A percentile compares a stretch with the other conserved stretches of the same genome.
phyloP scores from a whole-genome alignment of 352 stramenopile species.

The Globisporangium rhizosaccharum region DNA sequence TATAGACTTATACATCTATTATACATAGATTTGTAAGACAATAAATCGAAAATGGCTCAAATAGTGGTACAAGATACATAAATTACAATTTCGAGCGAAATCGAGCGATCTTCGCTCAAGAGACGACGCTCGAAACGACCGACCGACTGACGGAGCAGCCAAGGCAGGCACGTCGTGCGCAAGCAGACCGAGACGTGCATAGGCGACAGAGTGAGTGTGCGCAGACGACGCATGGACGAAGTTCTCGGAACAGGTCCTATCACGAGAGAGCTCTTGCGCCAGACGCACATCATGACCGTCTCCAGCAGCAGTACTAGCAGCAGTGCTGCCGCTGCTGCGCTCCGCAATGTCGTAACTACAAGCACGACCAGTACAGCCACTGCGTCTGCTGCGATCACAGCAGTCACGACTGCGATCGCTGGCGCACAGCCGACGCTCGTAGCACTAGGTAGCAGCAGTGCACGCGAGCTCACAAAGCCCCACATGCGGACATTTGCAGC shows the following conservation, averaged over 20 bases:
- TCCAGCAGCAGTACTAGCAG: constrained; percentile 31
- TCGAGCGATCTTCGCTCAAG: no score
- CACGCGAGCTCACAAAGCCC: background rate
- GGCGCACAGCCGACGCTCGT: constrained; percentile 4
- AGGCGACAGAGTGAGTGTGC: background rate
- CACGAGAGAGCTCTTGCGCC: constrained; percentile 11
- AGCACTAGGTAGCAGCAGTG: background rate
- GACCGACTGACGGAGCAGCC: no score
- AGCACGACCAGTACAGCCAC: constrained; percentile 6
- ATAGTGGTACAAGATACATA: no score
- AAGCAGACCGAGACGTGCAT: no score
- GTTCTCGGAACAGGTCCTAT: constrained; percentile 3
- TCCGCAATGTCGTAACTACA: background rate
- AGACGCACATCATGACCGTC: constrained; percentile 28
- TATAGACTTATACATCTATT: no score
- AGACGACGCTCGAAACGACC: no score
- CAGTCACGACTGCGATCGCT: background rate
- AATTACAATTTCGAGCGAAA: no score
- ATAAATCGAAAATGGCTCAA: no score
- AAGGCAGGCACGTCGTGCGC: no score
- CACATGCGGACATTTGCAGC: constrained; percentile 66
- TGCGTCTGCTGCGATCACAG: background rate
- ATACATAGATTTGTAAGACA: no score
- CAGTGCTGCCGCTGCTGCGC: background rate
- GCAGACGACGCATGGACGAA: constrained; percentile 6